phyloP scores from a whole-genome alignment of 2,329 filamentous ascomycete species.

The Beauveria pseudobassiana region DNA sequence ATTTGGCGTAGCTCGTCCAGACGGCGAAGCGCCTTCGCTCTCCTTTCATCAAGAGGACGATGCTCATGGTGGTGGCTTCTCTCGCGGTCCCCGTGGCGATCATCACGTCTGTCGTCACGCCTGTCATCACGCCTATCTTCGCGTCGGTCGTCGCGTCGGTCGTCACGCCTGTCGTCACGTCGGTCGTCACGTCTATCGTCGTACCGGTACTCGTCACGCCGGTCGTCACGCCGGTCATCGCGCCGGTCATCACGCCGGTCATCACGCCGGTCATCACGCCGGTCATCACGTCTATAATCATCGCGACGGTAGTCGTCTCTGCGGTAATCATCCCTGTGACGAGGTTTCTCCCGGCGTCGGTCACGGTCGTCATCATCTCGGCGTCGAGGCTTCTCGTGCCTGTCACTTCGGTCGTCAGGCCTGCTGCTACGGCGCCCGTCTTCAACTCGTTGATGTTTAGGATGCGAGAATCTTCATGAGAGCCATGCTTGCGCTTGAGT shows the following conservation, averaged over 20 bases:
- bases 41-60: constrained; percentile 32
- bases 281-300: constrained; percentile 17
- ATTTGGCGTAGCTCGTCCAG: constrained; percentile 37
- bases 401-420: constrained; percentile 30
- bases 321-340: constrained; percentile 19
- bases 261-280: constrained; percentile 15
- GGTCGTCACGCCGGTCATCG: constrained; percentile 16
- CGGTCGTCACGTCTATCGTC: constrained; percentile 12
- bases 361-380: constrained; percentile 22
- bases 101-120: constrained; percentile 6
- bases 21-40: constrained; percentile 32
- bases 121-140: constrained; percentile 20
- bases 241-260: neutral
- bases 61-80: constrained; percentile 19
- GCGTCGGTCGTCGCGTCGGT: constrained; percentile 17
- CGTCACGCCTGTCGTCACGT: constrained; percentile 16
- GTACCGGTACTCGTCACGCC: constrained; percentile 17
- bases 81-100: constrained; percentile 16
- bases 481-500: constrained; percentile 53
- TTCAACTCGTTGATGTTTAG: constrained; percentile 36
- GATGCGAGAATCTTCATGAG: constrained; percentile 35
- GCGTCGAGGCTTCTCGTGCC: constrained; percentile 23
- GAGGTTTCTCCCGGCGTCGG: constrained; percentile 16
- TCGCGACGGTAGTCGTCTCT: constrained; percentile 14
- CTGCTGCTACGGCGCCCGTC: constrained; percentile 32